phyloP scores from a whole-genome alignment of 768 basidiomycete genomes.

The Mycena sanguinolenta region DNA sequence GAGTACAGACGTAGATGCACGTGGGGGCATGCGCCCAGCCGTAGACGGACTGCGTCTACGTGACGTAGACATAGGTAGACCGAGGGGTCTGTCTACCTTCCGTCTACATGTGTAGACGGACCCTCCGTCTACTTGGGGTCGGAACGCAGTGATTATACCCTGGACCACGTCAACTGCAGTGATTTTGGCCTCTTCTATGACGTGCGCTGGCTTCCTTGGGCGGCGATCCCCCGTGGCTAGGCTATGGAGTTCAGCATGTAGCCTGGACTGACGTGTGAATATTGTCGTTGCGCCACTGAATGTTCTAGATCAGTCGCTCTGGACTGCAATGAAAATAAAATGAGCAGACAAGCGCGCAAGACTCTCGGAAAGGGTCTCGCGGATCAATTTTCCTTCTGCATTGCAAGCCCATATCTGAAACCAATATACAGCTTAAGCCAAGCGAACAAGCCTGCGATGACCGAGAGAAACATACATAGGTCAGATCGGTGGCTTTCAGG shows the following conservation, averaged over 20 bases:
- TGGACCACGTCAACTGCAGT: slow-evolving; percentile 15
- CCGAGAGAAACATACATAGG: slow-evolving; percentile 21
- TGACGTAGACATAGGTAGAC: too few relatives aligned
- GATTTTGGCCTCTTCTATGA: slow-evolving; percentile 33
- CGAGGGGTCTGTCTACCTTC: too few relatives aligned
- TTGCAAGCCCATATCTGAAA: slow-evolving; percentile 25
- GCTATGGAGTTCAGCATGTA: slow-evolving; percentile 27
- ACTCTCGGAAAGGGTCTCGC: slow-evolving; percentile 17
- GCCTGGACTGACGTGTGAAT: slow-evolving; percentile 32
- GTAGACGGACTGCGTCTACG: too few relatives aligned
- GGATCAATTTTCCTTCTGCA: slow-evolving; percentile 9
- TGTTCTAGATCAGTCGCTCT: neutral
- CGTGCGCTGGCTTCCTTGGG: slow-evolving; percentile 29
- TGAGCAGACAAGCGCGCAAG: slow-evolving; percentile 23
- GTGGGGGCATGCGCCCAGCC: too few relatives aligned
- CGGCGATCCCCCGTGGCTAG: slow-evolving; percentile 21
- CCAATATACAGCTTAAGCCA: neutral
- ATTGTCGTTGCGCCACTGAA: slow-evolving; percentile 26
- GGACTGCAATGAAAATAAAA: neutral
- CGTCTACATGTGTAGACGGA: too few relatives aligned
- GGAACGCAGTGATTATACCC: too few relatives aligned
- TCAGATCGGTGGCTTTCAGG: slow-evolving; percentile 26
- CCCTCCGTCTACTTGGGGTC: too few relatives aligned
- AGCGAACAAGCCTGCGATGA: neutral
- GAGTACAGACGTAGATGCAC: too few relatives aligned